Base-by-base conservation (phyloP, 1,284 basidiomycete species). In the Trichosporon faecale region DNA sequence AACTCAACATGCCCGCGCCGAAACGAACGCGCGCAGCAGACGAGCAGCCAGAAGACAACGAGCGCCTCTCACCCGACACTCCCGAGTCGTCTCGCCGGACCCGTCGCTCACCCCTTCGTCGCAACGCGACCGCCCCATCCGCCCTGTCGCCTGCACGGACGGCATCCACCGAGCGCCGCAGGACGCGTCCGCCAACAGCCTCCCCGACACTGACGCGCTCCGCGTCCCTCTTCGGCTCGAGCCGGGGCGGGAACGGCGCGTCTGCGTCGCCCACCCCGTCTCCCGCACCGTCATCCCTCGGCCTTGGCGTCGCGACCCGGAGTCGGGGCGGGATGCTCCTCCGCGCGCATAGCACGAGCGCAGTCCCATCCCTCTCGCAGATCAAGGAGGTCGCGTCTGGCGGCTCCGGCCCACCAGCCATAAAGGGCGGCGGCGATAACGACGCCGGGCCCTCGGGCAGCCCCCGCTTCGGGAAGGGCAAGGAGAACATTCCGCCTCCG, bases 401-500 rank as follows among this genome's bases (percentile, higher is more conserved):
- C 11, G 70, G 73, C 0, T 25, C 61, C 2, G 73, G 21, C 4
- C 69, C 72, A 11, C 65, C 69, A 0, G 65, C 73, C 9, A 64
- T 63, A 46, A 74, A 74, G 65, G 73, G 73, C 0, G 70, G 65
- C 49, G 71, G 61, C 21, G 74, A 74, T 25, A 72, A 74, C 29
- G 73, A 61, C 21, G 71, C 71, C 40, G 70, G 72, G 44, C 71
- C 68, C 2, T 71, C 70, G 4, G 70, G 72, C 1, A 66, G 69
- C 1, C 73, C 75, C 37, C 66, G 76, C 18, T 76, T 72, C 57
- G 79, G 79, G 12, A 78, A 76, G 68, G 81, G 81, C 44, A 82
- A 82, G 71, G 81, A 82, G 71, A 82, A 82, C 67, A 75, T 82
- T 25, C 81, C 81, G 1, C 81, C 81, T 0, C 76, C 76, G 60